Evolutionary conservation across 2,329 filamentous ascomycete genomes (phyloP), one percentile per base, ranked within the genome.

Genomic region (Colletotrichum spinosum): DNA sequence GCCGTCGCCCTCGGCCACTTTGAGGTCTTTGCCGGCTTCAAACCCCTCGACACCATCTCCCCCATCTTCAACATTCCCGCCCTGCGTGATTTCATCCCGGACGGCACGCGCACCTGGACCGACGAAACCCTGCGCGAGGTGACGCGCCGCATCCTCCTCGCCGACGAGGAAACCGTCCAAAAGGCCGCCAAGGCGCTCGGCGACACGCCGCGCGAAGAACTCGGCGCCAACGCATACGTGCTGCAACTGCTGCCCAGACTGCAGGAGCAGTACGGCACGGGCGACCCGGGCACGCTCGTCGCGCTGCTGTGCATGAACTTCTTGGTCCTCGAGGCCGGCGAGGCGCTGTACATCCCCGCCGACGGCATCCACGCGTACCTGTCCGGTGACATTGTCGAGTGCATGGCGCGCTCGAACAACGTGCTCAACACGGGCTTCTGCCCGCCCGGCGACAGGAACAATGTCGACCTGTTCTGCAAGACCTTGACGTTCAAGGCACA

Each of bases 371-470:
- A 93, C 72, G 90, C 90, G 0, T 93, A 92, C 72, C 80, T 93
- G 0, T 84, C 84, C 4, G 91, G 91, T 3, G 88, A 93, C 72
- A 92, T 93, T 55, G 87, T 93, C 70, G 91, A 93, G 75, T 93
- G 90, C 77, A 93, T 93, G 91, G 91, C 91, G 2, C 84, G 90
- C 8, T 88, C 84, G 17, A 89, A 93, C 79, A 92, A 93, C 63
- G 90, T 94, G 2, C 81, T 94, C 54, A 92, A 92, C 75, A 88
- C 86, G 0, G 91, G 91, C 0, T 92, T 94, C 80, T 93, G 90
- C 69, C 90, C 91, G 0, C 81, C 81, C 1, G 85, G 87, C 0
- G 87, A 92, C 51, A 83, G 90, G 11, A 85, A 92, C 71, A 87
- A 81, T 48, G 80, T 89, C 33, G 88, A 92, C 15, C 74, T 89